Conservation (phyloP, 2,329 filamentous ascomycete genomes). For the Diaporthe ilicicola region DNA sequence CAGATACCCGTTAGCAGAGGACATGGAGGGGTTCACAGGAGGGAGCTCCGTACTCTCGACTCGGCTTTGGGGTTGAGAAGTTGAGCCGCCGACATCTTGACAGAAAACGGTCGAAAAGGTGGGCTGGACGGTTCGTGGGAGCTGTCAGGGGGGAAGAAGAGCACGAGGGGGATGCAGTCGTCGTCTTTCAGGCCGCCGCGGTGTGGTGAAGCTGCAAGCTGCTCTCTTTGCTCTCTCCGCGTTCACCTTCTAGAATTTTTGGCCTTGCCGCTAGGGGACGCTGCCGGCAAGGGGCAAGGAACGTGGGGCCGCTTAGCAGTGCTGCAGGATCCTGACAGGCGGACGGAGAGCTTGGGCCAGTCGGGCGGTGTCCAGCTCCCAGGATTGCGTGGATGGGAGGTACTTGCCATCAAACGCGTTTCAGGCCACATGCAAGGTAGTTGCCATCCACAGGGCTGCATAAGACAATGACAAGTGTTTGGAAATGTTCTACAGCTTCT, state of each 20-base stretch:
- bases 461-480: conserved; percentile 17
- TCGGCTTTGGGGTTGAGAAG: conserved; percentile 99
- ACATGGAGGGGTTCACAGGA: conserved; percentile 40
- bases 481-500: background rate
- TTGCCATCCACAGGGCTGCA: conserved; percentile 1
- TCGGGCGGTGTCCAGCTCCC: conserved; percentile 4
- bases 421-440: background rate
- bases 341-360: conserved; percentile 20
- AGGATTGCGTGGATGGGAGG: background rate
- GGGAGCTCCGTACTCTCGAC: conserved; percentile 76
- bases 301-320: conserved; percentile 1
- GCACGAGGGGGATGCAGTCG: conserved; percentile 13
- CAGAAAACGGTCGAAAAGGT: conserved; percentile 23
- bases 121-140: background rate
- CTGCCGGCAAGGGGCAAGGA: conserved; percentile 11
- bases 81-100: conserved; percentile 91
- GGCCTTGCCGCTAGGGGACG: conserved; percentile 20
- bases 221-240: background rate
- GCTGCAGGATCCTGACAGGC: background rate
- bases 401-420: background rate
- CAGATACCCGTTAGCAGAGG: conserved; percentile 46
- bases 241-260: conserved; percentile 28
- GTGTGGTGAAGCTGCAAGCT: conserved; percentile 17
- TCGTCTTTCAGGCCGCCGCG: conserved; percentile 7
- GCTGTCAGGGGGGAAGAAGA: background rate